A percentile compares a stretch with the other conserved stretches of the same genome.
Evolutionary conservation across 495 filamentous ascomycete genomes (phyloP).

Genomic region (Aspergillus sparsus): DNA sequence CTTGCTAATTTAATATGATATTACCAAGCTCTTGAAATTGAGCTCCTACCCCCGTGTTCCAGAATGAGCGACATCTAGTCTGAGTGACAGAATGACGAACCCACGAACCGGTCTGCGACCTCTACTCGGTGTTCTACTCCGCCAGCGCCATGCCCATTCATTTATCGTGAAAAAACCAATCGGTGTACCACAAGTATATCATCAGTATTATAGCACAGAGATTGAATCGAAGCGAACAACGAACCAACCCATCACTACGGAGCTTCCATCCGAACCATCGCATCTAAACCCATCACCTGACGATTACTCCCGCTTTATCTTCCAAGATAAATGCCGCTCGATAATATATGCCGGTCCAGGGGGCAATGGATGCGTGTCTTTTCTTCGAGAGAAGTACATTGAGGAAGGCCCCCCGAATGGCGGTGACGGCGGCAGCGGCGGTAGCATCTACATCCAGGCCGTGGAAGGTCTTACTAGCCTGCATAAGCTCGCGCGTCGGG

Average conservation of each 20-base stretch:
- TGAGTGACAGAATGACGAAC: slow-evolving; percentile 26
- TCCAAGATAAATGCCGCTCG: slow-evolving; percentile 81
- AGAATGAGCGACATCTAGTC: slow-evolving; percentile 25
- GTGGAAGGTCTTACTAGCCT: slow-evolving; percentile 86
- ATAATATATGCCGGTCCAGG: slow-evolving; percentile 75
- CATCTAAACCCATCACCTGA: slow-evolving; percentile 77
- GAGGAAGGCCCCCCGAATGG: slow-evolving; percentile 92
- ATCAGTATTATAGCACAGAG: slow-evolving; percentile 40
- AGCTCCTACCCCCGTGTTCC: background rate
- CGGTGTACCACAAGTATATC: slow-evolving; percentile 24
- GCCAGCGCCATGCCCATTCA: slow-evolving; percentile 38
- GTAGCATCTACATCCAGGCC: slow-evolving; percentile 92
- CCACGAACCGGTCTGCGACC: slow-evolving; percentile 28
- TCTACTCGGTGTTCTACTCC: slow-evolving; percentile 19
- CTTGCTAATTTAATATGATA: background rate
- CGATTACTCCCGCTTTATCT: slow-evolving; percentile 78
- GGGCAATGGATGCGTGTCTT: slow-evolving; percentile 91
- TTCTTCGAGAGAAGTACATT: slow-evolving; percentile 85
- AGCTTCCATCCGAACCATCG: slow-evolving; percentile 42
- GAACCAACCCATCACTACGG: slow-evolving; percentile 12
- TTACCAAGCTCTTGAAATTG: background rate
- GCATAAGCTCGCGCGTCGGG: slow-evolving; percentile 83
- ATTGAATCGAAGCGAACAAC: slow-evolving; percentile 18
- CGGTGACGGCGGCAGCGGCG: slow-evolving; percentile 89
- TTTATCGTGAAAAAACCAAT: slow-evolving; percentile 29